Evolutionary conservation across 2,329 filamentous ascomycete genomes (phyloP), one percentile per base, ranked within the genome.

Genomic region (Cladophialophora exuberans): DNA sequence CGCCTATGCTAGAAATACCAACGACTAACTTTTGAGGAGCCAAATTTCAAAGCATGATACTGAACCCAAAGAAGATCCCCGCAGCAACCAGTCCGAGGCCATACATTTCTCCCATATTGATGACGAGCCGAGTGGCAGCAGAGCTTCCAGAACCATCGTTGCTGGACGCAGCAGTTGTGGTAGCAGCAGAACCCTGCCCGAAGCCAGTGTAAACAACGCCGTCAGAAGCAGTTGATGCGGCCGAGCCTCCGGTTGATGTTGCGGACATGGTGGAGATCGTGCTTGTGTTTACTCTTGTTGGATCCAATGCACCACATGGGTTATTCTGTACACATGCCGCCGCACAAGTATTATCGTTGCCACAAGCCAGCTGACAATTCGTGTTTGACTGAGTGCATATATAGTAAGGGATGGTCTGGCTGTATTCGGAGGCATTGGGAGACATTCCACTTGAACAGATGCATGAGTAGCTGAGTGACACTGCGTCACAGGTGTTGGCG

Each of bases 341-440:
- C 36, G 78, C 73, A 68, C 83, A 86, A 36, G 65, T 63, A 52
- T 76, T 76, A 65, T 81, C 62, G 65, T 55, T 52, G n/a, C 59
- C 59, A 60, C 83, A 86, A 62, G 70, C 71, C 10, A 59, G 64
- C 20, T 83, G 80, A 63, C 82, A 84, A 60, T 83, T 73, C 65
- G 75, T 80, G 67, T 79, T 81, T 70, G 73, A 75, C 60, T 83
- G 75, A 7, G 76, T 79, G 73, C 83, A 86, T 69, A 81, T 75
- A 71, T 76, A 85, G 74, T 80, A 86, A 15, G 83, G 82, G 47
- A 86, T 75, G 11, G 83, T 86, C 63, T 82, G 79, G 28, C 81
- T 82, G 75, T 82, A 86, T 65, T 85, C 73, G 59, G 81, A 79
- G 53, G 83, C 70, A 67, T 86, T 86, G 63, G 83, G 83, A 4